Percentiles rank a stretch among this genome's conserved stretches.
phyloP scores from a whole-genome alignment of 2,329 filamentous ascomycete species.

The Diaporthe ampelina region DNA sequence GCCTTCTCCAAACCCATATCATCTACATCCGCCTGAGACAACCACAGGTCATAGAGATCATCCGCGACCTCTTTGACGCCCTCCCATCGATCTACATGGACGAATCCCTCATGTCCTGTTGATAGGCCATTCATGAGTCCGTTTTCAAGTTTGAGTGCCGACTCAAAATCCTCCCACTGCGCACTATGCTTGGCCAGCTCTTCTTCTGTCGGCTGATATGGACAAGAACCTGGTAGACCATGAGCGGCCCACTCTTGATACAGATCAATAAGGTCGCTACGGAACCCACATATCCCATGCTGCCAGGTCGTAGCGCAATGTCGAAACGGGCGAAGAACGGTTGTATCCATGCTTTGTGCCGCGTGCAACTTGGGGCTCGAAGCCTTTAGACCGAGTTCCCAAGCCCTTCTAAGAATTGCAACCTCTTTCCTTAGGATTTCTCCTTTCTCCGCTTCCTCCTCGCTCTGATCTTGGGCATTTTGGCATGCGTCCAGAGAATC shows the following conservation, averaged over 20 bases:
- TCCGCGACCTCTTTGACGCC: conserved; percentile 1
- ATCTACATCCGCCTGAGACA: neutral
- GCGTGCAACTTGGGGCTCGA: neutral
- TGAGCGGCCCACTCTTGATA: neutral
- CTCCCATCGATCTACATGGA: neutral
- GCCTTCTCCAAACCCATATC: neutral
- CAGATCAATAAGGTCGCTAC: neutral
- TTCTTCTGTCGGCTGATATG: neutral
- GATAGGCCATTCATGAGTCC: neutral
- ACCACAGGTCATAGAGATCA: neutral
- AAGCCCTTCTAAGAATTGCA: neutral
- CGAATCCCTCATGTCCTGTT: neutral
- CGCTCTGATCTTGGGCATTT: neutral
- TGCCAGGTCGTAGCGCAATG: neutral
- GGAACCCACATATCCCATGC: neutral
- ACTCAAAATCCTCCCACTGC: conserved; percentile 13
- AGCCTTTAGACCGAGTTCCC: neutral
- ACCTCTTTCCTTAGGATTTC: neutral
- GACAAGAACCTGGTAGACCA: neutral
- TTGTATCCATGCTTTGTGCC: neutral
- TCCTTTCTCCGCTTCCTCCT: neutral
- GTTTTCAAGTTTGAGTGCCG: neutral
- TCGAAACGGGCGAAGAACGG: neutral
- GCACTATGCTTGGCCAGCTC: neutral
- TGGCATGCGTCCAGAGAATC: neutral